A percentile compares a stretch with the other conserved stretches of the same genome.
phyloP scores from a whole-genome alignment of 805 yeast genomes.

The Cyberlindnera japonica region DNA sequence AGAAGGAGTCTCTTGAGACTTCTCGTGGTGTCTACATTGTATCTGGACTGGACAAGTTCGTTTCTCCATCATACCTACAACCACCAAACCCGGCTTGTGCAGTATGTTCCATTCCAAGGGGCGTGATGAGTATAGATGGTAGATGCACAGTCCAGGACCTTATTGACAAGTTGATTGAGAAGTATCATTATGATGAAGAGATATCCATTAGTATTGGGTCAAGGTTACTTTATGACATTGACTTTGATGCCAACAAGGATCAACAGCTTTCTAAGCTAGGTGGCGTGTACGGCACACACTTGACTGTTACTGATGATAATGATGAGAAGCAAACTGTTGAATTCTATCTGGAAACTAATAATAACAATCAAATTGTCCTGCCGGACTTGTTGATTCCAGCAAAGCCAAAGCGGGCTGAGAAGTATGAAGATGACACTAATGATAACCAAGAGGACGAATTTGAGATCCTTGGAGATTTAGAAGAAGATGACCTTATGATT shows the following conservation, averaged over 20 bases:
- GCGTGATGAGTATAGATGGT: conserved; percentile 39
- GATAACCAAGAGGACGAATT: conserved; percentile 19
- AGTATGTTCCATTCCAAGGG: conserved; percentile 57
- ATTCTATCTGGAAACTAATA: conserved; percentile 42
- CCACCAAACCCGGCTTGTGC: conserved; percentile 71
- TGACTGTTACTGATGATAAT: conserved; percentile 78
- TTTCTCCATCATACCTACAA: conserved; percentile 58
- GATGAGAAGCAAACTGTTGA: conserved; percentile 63
- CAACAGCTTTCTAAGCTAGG: conserved; percentile 49
- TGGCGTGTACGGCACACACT: conserved; percentile 53
- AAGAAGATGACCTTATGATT: conserved; percentile 22
- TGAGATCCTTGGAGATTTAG: conserved; percentile 15
- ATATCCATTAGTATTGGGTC: conserved; percentile 53
- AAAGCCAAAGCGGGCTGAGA: conserved; percentile 19
- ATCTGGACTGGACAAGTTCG: conserved; percentile 53
- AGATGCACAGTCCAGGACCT: conserved; percentile 45
- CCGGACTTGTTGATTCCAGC: conserved; percentile 35
- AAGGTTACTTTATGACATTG: conserved; percentile 72
- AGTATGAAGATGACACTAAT: conserved; percentile 25
- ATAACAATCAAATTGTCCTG: conserved; percentile 21
- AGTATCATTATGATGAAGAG: conserved; percentile 54
- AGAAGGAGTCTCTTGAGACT: conserved; percentile 29
- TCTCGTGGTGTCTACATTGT: conserved; percentile 52
- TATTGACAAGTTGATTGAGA: conserved; percentile 43
- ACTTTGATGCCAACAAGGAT: conserved; percentile 74